Percentiles rank a stretch among this genome's conserved stretches.
These are phyloP conservation scores for Saccharomycopsis oosterbeekiorum DNA, from an alignment of 805 yeast species.

Conservation along the genomic window DNA sequence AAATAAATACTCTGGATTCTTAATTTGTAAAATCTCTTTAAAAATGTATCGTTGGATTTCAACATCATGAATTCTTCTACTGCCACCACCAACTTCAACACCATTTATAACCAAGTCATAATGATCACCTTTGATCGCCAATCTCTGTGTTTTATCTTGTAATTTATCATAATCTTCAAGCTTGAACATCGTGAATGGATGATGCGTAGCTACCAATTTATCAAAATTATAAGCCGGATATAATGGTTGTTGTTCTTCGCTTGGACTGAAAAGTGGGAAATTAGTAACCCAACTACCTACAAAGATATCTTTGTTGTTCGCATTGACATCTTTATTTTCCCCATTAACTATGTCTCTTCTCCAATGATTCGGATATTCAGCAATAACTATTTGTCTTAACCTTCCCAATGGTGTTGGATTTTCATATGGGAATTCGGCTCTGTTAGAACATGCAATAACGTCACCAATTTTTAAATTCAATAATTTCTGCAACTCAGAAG, in stretches of 20 bases:
- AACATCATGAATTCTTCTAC: conserved; percentile 87
- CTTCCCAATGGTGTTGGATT: conserved; percentile 94
- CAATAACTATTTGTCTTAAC: conserved; percentile 65
- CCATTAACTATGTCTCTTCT: conserved; percentile 28
- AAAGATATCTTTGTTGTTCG: conserved; percentile 27
- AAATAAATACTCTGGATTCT: conserved; percentile 52
- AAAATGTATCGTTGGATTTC: conserved; percentile 67
- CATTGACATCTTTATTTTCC: conserved; percentile 11
- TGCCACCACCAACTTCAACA: conserved; percentile 95
- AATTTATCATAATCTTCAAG: conserved; percentile 55
- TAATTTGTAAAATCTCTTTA: conserved; percentile 49
- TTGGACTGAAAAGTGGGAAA: conserved; percentile 85
- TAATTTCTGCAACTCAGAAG: conserved; percentile 22
- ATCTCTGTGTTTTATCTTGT: conserved; percentile 35
- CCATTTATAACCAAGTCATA: conserved; percentile 93
- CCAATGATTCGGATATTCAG: conserved; percentile 41
- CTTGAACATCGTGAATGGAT: conserved; percentile 93
- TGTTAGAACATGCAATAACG: conserved; percentile 66
- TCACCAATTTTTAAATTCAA: conserved; percentile 55
- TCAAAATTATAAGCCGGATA: conserved; percentile 54
- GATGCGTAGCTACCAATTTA: conserved; percentile 69
- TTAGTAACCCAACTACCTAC: conserved; percentile 82
- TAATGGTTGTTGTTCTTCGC: conserved; percentile 31
- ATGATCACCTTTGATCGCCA: conserved; percentile 75
- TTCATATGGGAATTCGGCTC: conserved; percentile 64